These are phyloP conservation scores for Aspergillus ellipticus DNA, from an alignment of 495 filamentous ascomycete species.

Conservation along the genomic window DNA sequence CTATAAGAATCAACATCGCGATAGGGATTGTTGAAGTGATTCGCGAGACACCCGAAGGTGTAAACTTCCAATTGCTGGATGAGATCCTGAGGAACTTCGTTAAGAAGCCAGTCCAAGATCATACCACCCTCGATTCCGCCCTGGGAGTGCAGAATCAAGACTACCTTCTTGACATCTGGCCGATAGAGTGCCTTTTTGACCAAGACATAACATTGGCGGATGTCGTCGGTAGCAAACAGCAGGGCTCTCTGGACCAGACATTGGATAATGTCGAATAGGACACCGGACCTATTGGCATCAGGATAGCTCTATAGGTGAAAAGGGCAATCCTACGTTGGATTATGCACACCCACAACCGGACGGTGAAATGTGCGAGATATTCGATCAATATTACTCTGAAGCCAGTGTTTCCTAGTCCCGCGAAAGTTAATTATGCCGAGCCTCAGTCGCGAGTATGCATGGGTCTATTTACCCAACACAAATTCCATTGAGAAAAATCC, in stretches of 20 bases:
- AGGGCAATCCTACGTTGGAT: slow-evolving; percentile 54
- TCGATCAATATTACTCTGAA: slow-evolving; percentile 67
- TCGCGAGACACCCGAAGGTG: slow-evolving; percentile 80
- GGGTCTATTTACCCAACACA: slow-evolving; percentile 25
- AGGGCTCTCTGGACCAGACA: slow-evolving; percentile 76
- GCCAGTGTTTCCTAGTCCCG: slow-evolving; percentile 33
- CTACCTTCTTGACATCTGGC: slow-evolving; percentile 60
- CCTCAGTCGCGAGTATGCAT: neutral
- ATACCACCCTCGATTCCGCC: slow-evolving; percentile 74
- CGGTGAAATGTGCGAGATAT: slow-evolving; percentile 72
- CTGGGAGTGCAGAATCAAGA: slow-evolving; percentile 78
- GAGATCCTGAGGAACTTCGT: slow-evolving; percentile 65
- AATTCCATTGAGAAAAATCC: slow-evolving; percentile 41
- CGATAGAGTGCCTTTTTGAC: slow-evolving; percentile 28
- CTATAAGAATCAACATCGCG: slow-evolving; percentile 13
- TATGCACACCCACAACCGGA: slow-evolving; percentile 76
- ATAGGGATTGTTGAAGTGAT: slow-evolving; percentile 84
- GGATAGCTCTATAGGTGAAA: neutral
- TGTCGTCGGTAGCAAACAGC: slow-evolving; percentile 65
- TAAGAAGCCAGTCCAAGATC: slow-evolving; percentile 74
- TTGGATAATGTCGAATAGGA: slow-evolving; percentile 72
- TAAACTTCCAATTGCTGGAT: slow-evolving; percentile 75
- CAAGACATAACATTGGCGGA: slow-evolving; percentile 44
- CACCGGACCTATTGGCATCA: slow-evolving; percentile 37
- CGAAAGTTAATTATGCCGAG: neutral